phyloP scores from a whole-genome alignment of 768 basidiomycete species.

The Lentinula sp. region DNA sequence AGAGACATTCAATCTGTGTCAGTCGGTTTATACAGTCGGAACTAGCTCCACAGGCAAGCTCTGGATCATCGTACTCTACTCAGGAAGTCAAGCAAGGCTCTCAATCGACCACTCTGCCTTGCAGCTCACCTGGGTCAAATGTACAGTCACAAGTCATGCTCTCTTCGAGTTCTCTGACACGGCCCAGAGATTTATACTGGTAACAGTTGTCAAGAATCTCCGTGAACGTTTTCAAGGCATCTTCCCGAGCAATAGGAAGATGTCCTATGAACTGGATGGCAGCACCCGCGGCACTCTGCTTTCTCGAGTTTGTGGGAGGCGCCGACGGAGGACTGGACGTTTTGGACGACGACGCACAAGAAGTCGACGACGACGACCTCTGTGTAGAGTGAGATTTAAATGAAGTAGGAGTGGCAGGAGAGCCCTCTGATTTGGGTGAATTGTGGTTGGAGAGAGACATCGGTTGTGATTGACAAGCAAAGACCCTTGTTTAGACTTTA shows the following conservation, averaged over 20 bases:
- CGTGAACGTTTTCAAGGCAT: slow-evolving; percentile 65
- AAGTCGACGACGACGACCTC: neutral
- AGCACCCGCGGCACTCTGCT: slow-evolving; percentile 17
- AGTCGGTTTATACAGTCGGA: slow-evolving; percentile 97
- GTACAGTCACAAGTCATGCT: slow-evolving; percentile 94
- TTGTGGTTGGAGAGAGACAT: slow-evolving; percentile 18
- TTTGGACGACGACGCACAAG: neutral
- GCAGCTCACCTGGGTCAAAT: slow-evolving; percentile 68
- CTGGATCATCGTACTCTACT: slow-evolving; percentile 53
- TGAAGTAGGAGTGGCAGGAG: neutral
- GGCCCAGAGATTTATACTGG: slow-evolving; percentile 82
- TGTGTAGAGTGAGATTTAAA: slow-evolving; percentile 9
- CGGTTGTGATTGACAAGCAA: slow-evolving; percentile 1
- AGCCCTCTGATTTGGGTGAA: slow-evolving; percentile 22
- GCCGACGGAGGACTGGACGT: slow-evolving; percentile 14
- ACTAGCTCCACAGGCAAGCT: slow-evolving; percentile 73
- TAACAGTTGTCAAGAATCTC: slow-evolving; percentile 78
- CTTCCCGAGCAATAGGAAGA: slow-evolving; percentile 71
- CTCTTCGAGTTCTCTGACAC: slow-evolving; percentile 82
- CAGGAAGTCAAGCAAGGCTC: slow-evolving; percentile 12
- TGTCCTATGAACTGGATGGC: slow-evolving; percentile 70
- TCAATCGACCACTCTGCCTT: slow-evolving; percentile 5
- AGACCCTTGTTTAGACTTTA: neutral
- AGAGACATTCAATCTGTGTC: slow-evolving; percentile 95
- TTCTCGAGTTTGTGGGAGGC: slow-evolving; percentile 23